Evolutionary conservation across 257 asterid species (phyloP), one percentile per base, ranked within the genome.

Genomic region (Solanum habrochaites): DNA sequence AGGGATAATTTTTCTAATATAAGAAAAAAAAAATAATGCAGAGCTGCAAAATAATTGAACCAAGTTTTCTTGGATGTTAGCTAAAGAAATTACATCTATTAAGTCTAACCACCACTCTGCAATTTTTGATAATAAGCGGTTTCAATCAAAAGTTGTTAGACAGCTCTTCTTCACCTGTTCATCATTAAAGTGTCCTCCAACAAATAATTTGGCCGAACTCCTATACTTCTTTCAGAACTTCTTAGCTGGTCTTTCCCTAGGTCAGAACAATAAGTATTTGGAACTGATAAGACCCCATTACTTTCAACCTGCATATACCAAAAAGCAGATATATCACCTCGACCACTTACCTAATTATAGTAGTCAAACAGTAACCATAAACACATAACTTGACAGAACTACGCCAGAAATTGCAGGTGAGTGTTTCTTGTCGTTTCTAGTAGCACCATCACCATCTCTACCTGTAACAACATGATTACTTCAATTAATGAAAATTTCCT

Each of bases 331-430:
- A 90, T 86, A 93, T 94, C 91, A 95, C 85, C 92, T 86, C 90
- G 93, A 90, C 93, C 75, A 91, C 67, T 86, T 87, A 90, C 88
- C 90, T 56, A 86, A 88, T 90, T 89, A 87, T 84, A 87, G 86
- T 89, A 90, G 58, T 83, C 89, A 89, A 88, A 77, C 91, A 85
- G 91, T 86, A 93, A 90, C 92, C 92, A 92, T 86, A 94, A 93
- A 92, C 95, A 96, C 98, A 94, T 97, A 97, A 97, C 99, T 97
- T 97, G n/a, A 97, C 99, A 97, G 94, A 94, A 94, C 94, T 94
- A 92, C 96, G 98, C 97, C 98, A 92, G 92, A 90, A 87, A 88
- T 85, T 49, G 67, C 94, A 85, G 93, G 92, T 64, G 93, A 90
- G 90, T 86, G 85, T 80, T 90, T 86, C n/a, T 91, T 85, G 75